Base-by-base conservation (phyloP, 768 basidiomycete species). In the Rhodotorula paludigena region DNA sequence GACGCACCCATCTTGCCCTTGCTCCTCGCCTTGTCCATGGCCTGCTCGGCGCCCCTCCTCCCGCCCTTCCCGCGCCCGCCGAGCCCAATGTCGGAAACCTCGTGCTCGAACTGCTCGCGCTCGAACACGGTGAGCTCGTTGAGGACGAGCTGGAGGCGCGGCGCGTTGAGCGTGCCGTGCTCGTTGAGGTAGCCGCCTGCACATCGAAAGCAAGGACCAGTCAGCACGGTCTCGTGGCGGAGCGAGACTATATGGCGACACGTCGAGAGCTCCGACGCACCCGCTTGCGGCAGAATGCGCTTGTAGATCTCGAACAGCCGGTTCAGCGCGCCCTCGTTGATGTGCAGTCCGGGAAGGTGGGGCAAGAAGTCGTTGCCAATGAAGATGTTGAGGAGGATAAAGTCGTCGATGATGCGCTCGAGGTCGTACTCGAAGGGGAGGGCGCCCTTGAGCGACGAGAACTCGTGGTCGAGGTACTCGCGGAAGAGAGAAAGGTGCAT, bases 331-430 rank as follows among this genome's bases (percentile, higher is more conserved):
- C 97, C 96, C 79, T 96, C 91, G 75, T 98, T 92, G 77, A 99
- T 98, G 77, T 98, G 96, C 35, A 99, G 79, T 78, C 96, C 92
- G 9, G 96, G 96, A 64, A 99, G 79, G 80, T 98, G 90, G 14
- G 94, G 96, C 70, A 98, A 79, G 80, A 98, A 98, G 80, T 97
- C 94, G 77, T 98, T 99, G 39, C 96, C 96, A 57, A 98, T 87
- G 74, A 99, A 99, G 35, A 98, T 91, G 32, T 92, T 90, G 73
- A 99, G 85, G 12, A 98, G 82, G 75, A 98, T 89, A 79, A 98
- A 98, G 80, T 99, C 96, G 78, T 99, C 94, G 76, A 99, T 94
- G 78, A 99, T 82, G 42, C 90, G 86, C 77, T 99, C 96, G 69
- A 98, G 84, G 76, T 82, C 88, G 78, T 98, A 98, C 38, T 81